phyloP scores from a whole-genome alignment of 1,284 basidiomycete species.

The Cutaneotrichosporon sp. region DNA sequence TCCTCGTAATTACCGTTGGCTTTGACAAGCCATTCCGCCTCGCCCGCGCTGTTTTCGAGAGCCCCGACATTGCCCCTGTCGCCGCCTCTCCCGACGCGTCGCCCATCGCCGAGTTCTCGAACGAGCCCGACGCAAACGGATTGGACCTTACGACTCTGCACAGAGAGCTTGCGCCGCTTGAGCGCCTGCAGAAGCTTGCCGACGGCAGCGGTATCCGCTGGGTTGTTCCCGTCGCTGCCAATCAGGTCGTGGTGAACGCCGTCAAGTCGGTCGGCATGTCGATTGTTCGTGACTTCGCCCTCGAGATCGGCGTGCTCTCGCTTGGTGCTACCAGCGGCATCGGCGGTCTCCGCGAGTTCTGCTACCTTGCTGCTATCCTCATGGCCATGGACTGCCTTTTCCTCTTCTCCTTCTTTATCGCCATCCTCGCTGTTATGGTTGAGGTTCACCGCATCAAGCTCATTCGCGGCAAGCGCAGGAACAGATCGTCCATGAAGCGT shows the following conservation, averaged over 20 bases:
- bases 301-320: conserved; percentile 84
- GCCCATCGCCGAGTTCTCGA: conserved; percentile 23
- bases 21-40: conserved; percentile 96
- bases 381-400: conserved; percentile 81
- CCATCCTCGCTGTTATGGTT: conserved; percentile 87
- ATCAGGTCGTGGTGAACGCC: conserved; percentile 76
- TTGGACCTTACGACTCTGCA: conserved; percentile 45
- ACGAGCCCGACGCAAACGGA: conserved; percentile 22
- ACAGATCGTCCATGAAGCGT: conserved; percentile 21
- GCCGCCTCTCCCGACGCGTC: conserved; percentile 49
- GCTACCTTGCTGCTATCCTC: conserved; percentile 75
- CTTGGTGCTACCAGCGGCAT: conserved; percentile 84
- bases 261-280: conserved; percentile 71
- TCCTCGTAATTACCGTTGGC: conserved; percentile 94
- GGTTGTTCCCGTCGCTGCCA: conserved; percentile 61
- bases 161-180: conserved; percentile 45
- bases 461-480: conserved; percentile 49
- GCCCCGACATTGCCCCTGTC: conserved; percentile 62
- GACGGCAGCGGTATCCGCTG: conserved; percentile 51
- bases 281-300: conserved; percentile 85
- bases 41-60: conserved; percentile 81
- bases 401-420: conserved; percentile 84
- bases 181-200: conserved; percentile 45
- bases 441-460: conserved; percentile 65
- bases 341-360: conserved; percentile 88